phyloP scores from a whole-genome alignment of 768 basidiomycete species.

The Kwoniella sp. region DNA sequence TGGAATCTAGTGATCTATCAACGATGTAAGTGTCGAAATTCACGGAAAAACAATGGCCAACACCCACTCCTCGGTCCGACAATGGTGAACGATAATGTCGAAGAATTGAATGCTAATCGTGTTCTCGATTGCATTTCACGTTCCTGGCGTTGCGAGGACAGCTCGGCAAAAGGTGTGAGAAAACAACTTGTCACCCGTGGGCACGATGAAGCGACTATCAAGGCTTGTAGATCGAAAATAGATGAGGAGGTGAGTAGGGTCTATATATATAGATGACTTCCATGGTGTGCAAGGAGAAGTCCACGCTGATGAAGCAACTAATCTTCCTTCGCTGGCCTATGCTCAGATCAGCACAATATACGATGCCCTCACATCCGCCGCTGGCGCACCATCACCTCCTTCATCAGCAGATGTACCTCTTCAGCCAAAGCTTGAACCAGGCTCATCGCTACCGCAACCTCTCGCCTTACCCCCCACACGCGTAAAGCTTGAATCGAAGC shows the following conservation, averaged over 20 bases:
- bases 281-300: neutral
- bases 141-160: too few species aligned
- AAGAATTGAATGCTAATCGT: too few species aligned
- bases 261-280: too few species aligned
- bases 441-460: slow-evolving; percentile 35
- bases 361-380: slow-evolving; percentile 36
- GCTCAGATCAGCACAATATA: slow-evolving; percentile 44
- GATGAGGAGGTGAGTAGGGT: slow-evolving; percentile 65
- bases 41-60: too few species aligned
- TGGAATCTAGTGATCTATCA: slow-evolving; percentile 37
- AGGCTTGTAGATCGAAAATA: slow-evolving; percentile 68
- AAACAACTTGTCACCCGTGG: slow-evolving; percentile 63
- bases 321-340: neutral
- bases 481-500: slow-evolving; percentile 24
- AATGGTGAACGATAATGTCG: too few species aligned
- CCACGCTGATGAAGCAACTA: neutral
- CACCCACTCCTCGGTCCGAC: too few species aligned
- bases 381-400: slow-evolving; percentile 2
- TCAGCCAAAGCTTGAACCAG: slow-evolving; percentile 20
- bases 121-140: too few species aligned
- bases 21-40: slow-evolving; percentile 26
- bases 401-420: slow-evolving; percentile 28
- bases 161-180: slow-evolving; percentile 77
- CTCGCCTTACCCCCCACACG: slow-evolving; percentile 9
- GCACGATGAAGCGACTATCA: slow-evolving; percentile 63